Conservation (phyloP, 1,284 basidiomycete genomes). For the Trichosporon asahii region DNA sequence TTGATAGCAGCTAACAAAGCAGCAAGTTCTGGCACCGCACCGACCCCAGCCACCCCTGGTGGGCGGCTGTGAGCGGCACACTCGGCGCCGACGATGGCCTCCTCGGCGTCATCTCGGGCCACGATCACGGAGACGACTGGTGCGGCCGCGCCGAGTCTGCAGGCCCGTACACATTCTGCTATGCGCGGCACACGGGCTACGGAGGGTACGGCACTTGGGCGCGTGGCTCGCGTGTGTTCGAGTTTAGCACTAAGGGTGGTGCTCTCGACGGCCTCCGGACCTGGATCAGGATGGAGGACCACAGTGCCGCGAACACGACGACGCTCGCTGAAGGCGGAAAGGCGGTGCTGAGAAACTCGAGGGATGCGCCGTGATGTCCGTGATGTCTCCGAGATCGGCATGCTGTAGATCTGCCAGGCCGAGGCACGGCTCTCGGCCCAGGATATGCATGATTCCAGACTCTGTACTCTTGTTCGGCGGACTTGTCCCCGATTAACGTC, state of each 20-base stretch:
- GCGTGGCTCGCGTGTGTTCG: slow-evolving; percentile 14
- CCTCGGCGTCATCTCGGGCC: slow-evolving; percentile 25
- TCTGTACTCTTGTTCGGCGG: not conserved
- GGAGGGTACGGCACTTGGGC: slow-evolving; percentile 20
- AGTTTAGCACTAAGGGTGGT: not conserved
- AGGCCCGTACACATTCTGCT: slow-evolving; percentile 20
- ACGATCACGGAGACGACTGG: slow-evolving; percentile 34
- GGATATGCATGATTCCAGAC: not conserved
- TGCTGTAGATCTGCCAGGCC: no score
- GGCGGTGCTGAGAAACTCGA: slow-evolving; percentile 11
- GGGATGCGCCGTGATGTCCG: slow-evolving; percentile 5
- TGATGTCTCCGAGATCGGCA: not conserved
- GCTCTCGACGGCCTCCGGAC: not conserved
- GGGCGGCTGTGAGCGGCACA: slow-evolving; percentile 14
- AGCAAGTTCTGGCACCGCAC: slow-evolving; percentile 4
- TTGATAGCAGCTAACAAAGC: not conserved
- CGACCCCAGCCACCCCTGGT: slow-evolving; percentile 15
- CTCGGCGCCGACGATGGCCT: slow-evolving; percentile 13
- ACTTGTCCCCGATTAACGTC: not conserved
- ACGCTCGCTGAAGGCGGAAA: slow-evolving; percentile 9
- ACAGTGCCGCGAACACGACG: slow-evolving; percentile 14
- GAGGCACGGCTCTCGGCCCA: no score
- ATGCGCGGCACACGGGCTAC: slow-evolving; percentile 18
- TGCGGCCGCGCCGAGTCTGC: slow-evolving; percentile 21
- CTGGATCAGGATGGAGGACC: slow-evolving; percentile 18